These are phyloP conservation scores for Penicillium sp. DNA, from an alignment of 2,329 filamentous ascomycete genomes.

Conservation along the genomic window DNA sequence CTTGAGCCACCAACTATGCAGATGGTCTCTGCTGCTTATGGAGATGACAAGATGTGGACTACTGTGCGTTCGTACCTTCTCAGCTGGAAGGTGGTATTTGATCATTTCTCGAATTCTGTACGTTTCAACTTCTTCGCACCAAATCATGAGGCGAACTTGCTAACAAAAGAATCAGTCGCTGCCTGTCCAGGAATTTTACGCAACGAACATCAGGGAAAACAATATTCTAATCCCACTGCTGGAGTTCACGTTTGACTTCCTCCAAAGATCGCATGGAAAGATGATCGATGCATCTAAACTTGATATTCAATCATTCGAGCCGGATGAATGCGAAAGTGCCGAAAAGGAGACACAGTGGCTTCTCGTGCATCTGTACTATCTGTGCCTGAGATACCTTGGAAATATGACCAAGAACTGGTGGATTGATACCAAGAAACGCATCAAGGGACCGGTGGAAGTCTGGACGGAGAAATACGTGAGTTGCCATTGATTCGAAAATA, in stretches of 20 bases:
- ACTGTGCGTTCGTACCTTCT: slow-evolving; percentile 74
- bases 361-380: slow-evolving; percentile 79
- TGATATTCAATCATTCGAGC: slow-evolving; percentile 61
- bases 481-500: slow-evolving; percentile 44
- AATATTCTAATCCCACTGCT: slow-evolving; percentile 66
- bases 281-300: slow-evolving; percentile 68
- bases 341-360: slow-evolving; percentile 79
- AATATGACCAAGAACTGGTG: slow-evolving; percentile 81
- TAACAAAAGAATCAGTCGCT: slow-evolving; percentile 54
- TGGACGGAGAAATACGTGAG: slow-evolving; percentile 88
- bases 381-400: slow-evolving; percentile 71
- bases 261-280: slow-evolving; percentile 71
- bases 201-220: slow-evolving; percentile 70
- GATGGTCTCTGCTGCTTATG: slow-evolving; percentile 61
- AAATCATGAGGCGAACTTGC: slow-evolving; percentile 1
- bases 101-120: slow-evolving; percentile 70
- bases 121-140: slow-evolving; percentile 6
- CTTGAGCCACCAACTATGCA: slow-evolving; percentile 71
- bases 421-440: slow-evolving; percentile 70
- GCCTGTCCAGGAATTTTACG: slow-evolving; percentile 78
- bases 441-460: slow-evolving; percentile 73
- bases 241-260: slow-evolving; percentile 75
- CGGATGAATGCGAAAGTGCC: slow-evolving; percentile 59
- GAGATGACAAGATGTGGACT: slow-evolving; percentile 63
- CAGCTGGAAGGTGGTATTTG: slow-evolving; percentile 86